Evolutionary conservation across 805 yeast species (phyloP).

Genomic region (Allodekkera sacchari): DNA sequence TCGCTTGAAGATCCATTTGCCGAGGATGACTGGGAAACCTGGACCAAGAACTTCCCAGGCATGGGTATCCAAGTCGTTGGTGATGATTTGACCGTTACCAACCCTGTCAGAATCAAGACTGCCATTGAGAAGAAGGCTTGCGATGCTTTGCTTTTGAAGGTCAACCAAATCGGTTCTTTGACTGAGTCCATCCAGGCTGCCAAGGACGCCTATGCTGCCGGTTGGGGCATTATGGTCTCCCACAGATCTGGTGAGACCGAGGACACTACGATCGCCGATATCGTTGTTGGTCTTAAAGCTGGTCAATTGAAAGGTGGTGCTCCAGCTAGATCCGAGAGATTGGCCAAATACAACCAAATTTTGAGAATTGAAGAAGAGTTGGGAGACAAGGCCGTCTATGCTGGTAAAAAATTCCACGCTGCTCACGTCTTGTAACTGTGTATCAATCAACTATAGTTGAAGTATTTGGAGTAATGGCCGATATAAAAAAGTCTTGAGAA

Average conservation of each 20-base stretch:
- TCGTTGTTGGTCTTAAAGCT: slow-evolving; percentile 94
- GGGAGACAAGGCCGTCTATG: slow-evolving; percentile 94
- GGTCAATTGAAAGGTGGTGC: slow-evolving; percentile 99
- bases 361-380: slow-evolving; percentile 98
- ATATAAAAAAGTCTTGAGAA: no score
- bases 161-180: slow-evolving; percentile 97
- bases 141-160: slow-evolving; percentile 90
- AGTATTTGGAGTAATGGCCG: no score
- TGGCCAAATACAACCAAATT: slow-evolving; percentile 97
- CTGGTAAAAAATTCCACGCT: slow-evolving; percentile 85
- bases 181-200: slow-evolving; percentile 97
- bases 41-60: slow-evolving; percentile 79
- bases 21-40: slow-evolving; percentile 99
- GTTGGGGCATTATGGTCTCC: slow-evolving; percentile 99
- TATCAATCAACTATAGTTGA: no score
- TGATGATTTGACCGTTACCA: slow-evolving; percentile 98
- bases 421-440: slow-evolving; percentile 27
- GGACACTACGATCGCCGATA: slow-evolving; percentile 97
- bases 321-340: slow-evolving; percentile 99
- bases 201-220: slow-evolving; percentile 86
- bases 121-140: slow-evolving; percentile 97
- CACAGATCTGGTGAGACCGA: slow-evolving; percentile 99
- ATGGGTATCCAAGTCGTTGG: slow-evolving; percentile 86
- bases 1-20: slow-evolving; percentile 99
- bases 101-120: slow-evolving; percentile 87